Percentiles rank a stretch among this genome's conserved stretches.
These are phyloP conservation scores for Populus pruinosa DNA, from an alignment of 345 rosid genomes.

Conservation along the genomic window DNA sequence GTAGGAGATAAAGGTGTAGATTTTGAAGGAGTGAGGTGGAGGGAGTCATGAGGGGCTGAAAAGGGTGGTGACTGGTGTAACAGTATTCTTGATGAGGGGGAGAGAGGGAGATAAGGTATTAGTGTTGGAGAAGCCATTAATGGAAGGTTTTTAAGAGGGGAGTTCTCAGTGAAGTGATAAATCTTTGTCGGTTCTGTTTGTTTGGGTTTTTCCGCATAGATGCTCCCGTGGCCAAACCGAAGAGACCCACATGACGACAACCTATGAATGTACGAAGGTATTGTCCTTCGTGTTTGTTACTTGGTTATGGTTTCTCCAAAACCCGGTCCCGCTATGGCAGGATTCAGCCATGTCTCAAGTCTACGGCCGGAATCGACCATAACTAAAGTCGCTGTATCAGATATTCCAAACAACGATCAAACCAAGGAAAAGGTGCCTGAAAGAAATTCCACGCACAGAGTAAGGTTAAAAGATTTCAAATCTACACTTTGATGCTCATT, in stretches of 20 bases:
- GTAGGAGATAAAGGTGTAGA: not conserved
- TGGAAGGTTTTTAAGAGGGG: not conserved
- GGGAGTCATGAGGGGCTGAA: not conserved
- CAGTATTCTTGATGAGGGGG: not conserved
- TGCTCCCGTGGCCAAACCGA: not conserved
- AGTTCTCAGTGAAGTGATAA: not conserved
- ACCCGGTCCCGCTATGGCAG: not conserved
- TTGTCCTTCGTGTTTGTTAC: not conserved
- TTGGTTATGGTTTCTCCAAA: not conserved
- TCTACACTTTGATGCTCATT: not conserved
- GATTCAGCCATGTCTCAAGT: not conserved
- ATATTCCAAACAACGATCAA: not conserved
- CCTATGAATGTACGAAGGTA: not conserved
- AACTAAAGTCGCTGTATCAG: not conserved
- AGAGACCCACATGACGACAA: no score
- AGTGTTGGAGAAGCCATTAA: not conserved
- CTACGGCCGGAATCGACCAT: not conserved
- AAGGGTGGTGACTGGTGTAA: not conserved
- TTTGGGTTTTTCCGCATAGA: not conserved
- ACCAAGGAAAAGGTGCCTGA: no score
- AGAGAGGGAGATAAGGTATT: not conserved
- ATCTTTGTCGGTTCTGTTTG: not conserved
- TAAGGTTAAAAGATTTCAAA: no score
- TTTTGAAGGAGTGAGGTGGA: not conserved
- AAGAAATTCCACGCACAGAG: no score